Evolutionary conservation across 1,284 basidiomycete species (phyloP).

Genomic region (Peniophora sp.): DNA sequence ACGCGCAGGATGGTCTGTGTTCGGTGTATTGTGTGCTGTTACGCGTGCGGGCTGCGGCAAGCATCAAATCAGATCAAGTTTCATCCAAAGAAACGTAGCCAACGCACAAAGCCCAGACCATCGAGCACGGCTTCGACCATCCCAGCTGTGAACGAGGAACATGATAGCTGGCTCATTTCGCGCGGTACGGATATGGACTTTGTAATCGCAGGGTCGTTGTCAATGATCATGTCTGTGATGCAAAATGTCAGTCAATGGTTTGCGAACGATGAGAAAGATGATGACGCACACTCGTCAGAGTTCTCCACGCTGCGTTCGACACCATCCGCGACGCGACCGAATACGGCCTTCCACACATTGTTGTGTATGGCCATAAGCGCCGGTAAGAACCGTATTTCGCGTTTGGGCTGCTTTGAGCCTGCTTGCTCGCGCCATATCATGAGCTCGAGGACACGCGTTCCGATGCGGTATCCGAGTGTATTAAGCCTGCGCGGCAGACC

Average conservation of each 20-base stretch:
- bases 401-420: slow-evolving; percentile 72
- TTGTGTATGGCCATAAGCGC: slow-evolving; percentile 89
- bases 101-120: slow-evolving; percentile 87
- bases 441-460: slow-evolving; percentile 74
- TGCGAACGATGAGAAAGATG: neutral
- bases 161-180: slow-evolving; percentile 91
- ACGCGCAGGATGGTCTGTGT: slow-evolving; percentile 70
- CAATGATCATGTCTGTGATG: slow-evolving; percentile 91
- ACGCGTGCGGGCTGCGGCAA: slow-evolving; percentile 82
- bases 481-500: slow-evolving; percentile 54
- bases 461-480: slow-evolving; percentile 85
- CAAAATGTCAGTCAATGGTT: neutral
- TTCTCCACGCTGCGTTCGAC: slow-evolving; percentile 95
- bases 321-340: slow-evolving; percentile 89
- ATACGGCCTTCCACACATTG: slow-evolving; percentile 90
- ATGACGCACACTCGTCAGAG: slow-evolving; percentile 81
- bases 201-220: slow-evolving; percentile 91
- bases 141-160: slow-evolving; percentile 94
- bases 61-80: slow-evolving; percentile 9
- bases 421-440: slow-evolving; percentile 68
- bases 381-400: slow-evolving; percentile 83
- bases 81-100: too few relatives aligned
- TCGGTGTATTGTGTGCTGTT: slow-evolving; percentile 92
- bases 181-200: slow-evolving; percentile 89
- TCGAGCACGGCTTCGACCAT: slow-evolving; percentile 97